Evolutionary conservation across 139 green algal genomes (phyloP), one percentile per base, ranked within the genome.

Genomic region (Dunaliella primolecta): DNA sequence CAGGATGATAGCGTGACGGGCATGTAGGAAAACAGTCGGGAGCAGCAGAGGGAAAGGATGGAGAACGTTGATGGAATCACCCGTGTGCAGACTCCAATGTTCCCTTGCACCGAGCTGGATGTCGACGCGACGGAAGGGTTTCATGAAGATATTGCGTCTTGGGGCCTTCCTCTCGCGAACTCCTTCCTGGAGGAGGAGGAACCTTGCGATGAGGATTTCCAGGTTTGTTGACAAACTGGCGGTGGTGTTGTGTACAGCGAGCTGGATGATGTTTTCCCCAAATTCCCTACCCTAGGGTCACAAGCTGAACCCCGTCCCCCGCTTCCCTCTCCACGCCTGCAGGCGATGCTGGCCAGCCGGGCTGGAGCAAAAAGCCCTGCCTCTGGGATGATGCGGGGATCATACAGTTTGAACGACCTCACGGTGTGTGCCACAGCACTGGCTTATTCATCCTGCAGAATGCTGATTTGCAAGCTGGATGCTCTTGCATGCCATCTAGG

Each of bases 391-490:
- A 84, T 84, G 80, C 46, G 80, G 31, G 80, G 55, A 20, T 84
- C 80, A 2, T 84, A 55, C 80, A 84, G 80, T 46, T 57, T 84
- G 80, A 84, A 84, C 46, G 80, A 84, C 55, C 80, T 84, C 1
- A 70, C 36, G 21, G 36, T 70, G 77, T 33, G 35, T 3, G 11
- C 2, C 21, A 35, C 21, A 15, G 3, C 72, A 78, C 23, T 78
- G 72, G 21, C 3, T 35, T 78, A 2, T 33, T 33, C 36, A 31
- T 20, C 35, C 78, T 71, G 1, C 20, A 23, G 15, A 7, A 3
- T 76, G 29, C 25, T 36, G 3, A 30, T n/a, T 3, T 75, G 79
- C 25, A 27, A 46, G 20, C 32, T 3, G 25, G 38, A 23, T 37
- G 1, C 37, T 29, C 3, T 2, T 80, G 32, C 75, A 78, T 31